Base-by-base conservation (phyloP, 176 grass and related monocot species). In the Oryza longistaminata region DNA sequence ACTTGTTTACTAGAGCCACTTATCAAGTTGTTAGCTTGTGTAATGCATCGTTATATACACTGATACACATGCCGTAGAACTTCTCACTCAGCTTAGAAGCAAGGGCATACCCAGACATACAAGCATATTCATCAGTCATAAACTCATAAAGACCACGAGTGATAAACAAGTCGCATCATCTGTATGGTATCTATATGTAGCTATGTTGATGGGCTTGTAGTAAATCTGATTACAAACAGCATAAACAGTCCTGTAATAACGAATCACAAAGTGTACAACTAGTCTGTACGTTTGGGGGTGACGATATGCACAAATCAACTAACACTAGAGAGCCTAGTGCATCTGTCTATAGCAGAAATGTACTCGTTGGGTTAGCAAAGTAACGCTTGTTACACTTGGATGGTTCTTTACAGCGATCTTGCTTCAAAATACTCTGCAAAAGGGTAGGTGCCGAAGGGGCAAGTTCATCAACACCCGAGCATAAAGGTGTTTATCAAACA, bases 281-380 rank as follows among this genome's bases (percentile, higher is more conserved):
- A 43, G 42, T 43, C 42, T 43, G 42, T 43, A 43, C 42, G 39
- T 43, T 43, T 43, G 9, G 8, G 40, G 1, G 40, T 42, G 40
- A 42, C 40, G 40, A 42, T 10, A 42, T 42, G 48, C 29, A 31
- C 29, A 31, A 31, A 31, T 31, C 29, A 31, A 31, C 29, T 31
- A 31, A 31, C 29, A 31, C 29, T 31, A 31, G 22, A 82, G 25
- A 64, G 19, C 52, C 53, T 6, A 6, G 7, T 0, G 60, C 37
- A 4, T 9, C 29, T 15, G 13, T 77, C 9, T 89, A 93, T 66
- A 97, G 27, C 40, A 82, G 70, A 66, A 71, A 73, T 50, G 91
- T 90, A 72, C 93, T 92, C 83, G 66, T 73, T 82, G 96, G 93
- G 68, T 94, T 94, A 81, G 91, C 88, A 40, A 95, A 92, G 78